Conservation (phyloP, 306 rosid species). For the Ziziphus jujuba region DNA sequence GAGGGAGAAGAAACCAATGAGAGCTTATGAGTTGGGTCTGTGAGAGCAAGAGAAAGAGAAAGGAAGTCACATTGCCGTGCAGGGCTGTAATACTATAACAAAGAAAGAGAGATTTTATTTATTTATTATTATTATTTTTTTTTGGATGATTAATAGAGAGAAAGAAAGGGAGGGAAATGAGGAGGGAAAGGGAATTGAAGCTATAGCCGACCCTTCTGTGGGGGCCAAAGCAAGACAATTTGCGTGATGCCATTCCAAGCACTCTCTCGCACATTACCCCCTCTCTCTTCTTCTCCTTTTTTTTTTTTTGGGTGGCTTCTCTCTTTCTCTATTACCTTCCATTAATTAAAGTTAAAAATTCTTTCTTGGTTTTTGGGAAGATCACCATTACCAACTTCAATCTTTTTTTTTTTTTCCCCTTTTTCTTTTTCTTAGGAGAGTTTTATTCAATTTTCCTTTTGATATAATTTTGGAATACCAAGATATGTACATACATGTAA, state of each 20-base stretch:
- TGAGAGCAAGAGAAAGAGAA: background rate
- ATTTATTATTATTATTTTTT: no score
- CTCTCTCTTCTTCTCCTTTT: conserved; percentile 13
- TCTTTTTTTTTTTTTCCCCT: background rate
- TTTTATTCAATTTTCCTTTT: background rate
- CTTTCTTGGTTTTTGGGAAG: conserved; percentile 61
- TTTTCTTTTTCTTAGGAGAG: conserved; percentile 11
- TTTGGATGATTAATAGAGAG: conserved; percentile 10
- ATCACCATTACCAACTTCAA: conserved; percentile 43
- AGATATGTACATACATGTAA: no score
- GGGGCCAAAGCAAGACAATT: conserved; percentile 54
- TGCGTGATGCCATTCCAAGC: conserved; percentile 70
- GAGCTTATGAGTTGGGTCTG: background rate
- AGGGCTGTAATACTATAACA: conserved; percentile 27
- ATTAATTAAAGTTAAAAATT: conserved; percentile 45
- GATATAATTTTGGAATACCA: background rate
- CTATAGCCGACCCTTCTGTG: conserved; percentile 46
- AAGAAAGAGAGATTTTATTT: conserved; percentile 6
- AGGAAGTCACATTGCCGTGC: conserved; percentile 42
- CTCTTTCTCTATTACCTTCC: conserved; percentile 52
- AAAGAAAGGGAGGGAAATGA: background rate
- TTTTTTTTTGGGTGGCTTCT: conserved; percentile 20
- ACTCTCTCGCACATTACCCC: conserved; percentile 52
- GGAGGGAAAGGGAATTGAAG: conserved; percentile 5
- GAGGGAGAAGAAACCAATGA: conserved; percentile 60